These are phyloP conservation scores for Globisporangium heterothallicum DNA, from an alignment of 352 stramenopile species.

Conservation along the genomic window DNA sequence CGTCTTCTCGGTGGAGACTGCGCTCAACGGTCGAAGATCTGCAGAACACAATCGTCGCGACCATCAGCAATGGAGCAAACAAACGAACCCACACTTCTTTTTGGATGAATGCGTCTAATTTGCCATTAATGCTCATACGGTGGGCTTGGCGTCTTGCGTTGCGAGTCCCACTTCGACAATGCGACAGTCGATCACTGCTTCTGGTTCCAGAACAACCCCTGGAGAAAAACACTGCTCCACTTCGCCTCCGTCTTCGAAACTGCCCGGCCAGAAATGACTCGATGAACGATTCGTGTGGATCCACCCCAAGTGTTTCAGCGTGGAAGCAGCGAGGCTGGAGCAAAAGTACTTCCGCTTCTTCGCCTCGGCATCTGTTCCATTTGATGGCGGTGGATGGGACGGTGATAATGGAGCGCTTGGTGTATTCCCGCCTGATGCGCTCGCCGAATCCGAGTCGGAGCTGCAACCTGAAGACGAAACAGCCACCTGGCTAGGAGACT, in stretches of 20 bases:
- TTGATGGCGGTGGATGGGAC: conserved; percentile 2
- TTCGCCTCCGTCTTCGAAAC: conserved; percentile 75
- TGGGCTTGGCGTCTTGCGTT: conserved; percentile 22
- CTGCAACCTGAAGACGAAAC: background rate
- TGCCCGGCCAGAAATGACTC: conserved; percentile 81
- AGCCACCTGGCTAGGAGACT: background rate
- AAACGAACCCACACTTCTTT: no score
- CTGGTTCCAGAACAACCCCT: conserved; percentile 38
- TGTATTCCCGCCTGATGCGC: background rate
- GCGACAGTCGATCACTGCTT: conserved; percentile 73
- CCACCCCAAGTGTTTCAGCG: conserved; percentile 76
- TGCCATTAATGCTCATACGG: background rate
- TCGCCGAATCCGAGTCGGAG: conserved; percentile 9
- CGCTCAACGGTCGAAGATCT: no score
- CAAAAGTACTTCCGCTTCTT: conserved; percentile 82
- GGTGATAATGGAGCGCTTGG: background rate
- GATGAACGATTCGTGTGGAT: conserved; percentile 57
- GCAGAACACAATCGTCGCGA: no score
- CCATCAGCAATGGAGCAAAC: no score
- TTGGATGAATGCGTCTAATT: no score
- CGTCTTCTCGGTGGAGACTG: no score
- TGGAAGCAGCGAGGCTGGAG: conserved; percentile 72
- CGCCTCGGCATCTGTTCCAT: background rate
- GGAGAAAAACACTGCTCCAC: conserved; percentile 51
- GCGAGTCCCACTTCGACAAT: conserved; percentile 77